Percentiles rank a stretch among this genome's conserved stretches.
phyloP scores from a whole-genome alignment of 495 filamentous ascomycete genomes.

The Geoglossum glabrum region DNA sequence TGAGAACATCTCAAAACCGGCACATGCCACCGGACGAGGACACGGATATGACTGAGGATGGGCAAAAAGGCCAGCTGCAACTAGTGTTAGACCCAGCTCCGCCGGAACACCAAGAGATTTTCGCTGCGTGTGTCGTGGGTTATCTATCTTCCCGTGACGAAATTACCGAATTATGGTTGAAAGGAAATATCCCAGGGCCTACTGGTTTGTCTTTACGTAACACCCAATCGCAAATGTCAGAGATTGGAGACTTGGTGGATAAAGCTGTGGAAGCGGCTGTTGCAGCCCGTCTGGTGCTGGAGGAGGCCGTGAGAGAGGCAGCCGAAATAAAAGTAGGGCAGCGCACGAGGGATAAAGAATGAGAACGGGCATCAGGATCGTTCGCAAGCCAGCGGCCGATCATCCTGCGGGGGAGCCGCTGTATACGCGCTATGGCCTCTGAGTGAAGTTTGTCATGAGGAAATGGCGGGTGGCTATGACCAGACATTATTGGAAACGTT shows the following conservation, averaged over 20 bases:
- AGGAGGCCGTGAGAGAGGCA: conserved; percentile 6
- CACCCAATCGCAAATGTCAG: neutral
- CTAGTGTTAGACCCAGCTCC: conserved; percentile 72
- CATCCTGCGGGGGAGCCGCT: neutral
- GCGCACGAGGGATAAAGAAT: neutral
- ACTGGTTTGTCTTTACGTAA: neutral
- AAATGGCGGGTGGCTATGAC: neutral
- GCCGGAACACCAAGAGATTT: conserved; percentile 53
- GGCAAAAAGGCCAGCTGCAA: conserved; percentile 15
- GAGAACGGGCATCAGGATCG: neutral
- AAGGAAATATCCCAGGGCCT: conserved; percentile 38
- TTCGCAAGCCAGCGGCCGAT: neutral
- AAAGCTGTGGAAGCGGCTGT: conserved; percentile 5
- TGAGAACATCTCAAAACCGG: conserved; percentile 18
- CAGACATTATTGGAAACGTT: neutral
- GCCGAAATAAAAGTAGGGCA: neutral
- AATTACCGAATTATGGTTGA: conserved; percentile 84
- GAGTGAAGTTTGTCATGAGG: neutral
- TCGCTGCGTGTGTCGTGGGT: conserved; percentile 71
- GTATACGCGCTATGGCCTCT: neutral
- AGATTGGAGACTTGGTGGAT: neutral
- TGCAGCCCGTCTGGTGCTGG: conserved; percentile 2
- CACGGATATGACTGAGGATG: neutral
- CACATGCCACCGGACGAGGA: neutral
- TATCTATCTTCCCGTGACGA: conserved; percentile 80